Evolutionary conservation across 768 basidiomycete species (phyloP), one percentile per base, ranked within the genome.

Genomic region (Mycena capillaripes): DNA sequence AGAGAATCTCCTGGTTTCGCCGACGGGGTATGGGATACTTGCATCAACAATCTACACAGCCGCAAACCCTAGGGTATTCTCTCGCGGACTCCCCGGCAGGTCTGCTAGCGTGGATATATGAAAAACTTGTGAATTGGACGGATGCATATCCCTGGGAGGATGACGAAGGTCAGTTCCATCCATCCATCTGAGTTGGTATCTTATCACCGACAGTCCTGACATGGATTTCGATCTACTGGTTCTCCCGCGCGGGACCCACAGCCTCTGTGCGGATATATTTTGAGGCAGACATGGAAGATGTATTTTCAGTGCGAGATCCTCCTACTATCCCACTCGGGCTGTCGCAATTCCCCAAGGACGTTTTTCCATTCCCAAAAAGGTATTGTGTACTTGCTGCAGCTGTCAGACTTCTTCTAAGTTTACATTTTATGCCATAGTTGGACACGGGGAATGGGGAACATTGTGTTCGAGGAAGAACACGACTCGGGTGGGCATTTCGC

Each of bases 401-500:
- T n/a, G 17, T 21, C 16, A 44, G n/a, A 8, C 32, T 56, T 34
- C 19, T 2, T 56, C 30, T n/a, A 32, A 53, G 12, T 30, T 32
- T 42, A 14, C n/a, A n/a, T n/a, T 30, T 57, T 4, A 11, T 34
- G n/a, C 7, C 4, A 29, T 5, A 70, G 69, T 11, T 65, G 69
- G 69, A 65, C 56, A 5, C 53, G 46, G 3, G 34, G 21, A 8
- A 52, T 70, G 56, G 62, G 69, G 1, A 70, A 70, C 38, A n/a
- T 65, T 19, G 56, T 70, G 11, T 70, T 65, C 17, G 42, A 65
- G 6, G 56, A 3, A 17, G 56, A 65, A 12, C 69, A 70, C 38
- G 56, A 57, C 4, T 66, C 63, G 3, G 86, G 86, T 2, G 85
- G 86, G 0, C 86, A 85, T 75, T 86, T 86, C 72, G 81, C 84